phyloP scores from a whole-genome alignment of 108 stramenopile species.

The Cyclotella kingstonii region DNA sequence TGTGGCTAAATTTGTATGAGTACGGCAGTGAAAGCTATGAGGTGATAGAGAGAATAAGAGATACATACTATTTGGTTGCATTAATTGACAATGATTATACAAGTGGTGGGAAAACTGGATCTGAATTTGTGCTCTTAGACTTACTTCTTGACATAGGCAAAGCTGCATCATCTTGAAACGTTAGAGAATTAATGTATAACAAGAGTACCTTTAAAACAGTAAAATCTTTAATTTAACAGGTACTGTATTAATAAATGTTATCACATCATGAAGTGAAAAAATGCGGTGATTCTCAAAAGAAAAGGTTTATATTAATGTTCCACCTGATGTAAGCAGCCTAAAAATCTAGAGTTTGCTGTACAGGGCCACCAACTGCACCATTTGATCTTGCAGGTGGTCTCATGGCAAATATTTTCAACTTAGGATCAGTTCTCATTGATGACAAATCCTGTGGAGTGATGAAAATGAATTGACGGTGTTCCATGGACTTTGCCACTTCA shows the following conservation, averaged over 20 bases:
- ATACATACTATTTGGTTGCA: constrained; percentile 91
- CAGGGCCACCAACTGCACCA: constrained; percentile 47
- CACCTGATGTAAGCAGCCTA: neutral
- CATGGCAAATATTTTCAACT: constrained; percentile 71
- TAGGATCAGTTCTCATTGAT: constrained; percentile 49
- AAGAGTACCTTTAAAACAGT: neutral
- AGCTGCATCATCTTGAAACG: constrained; percentile 5
- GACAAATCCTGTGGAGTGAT: constrained; percentile 94
- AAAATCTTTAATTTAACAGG: neutral
- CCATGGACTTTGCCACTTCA: constrained; percentile 62
- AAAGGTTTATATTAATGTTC: neutral
- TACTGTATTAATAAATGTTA: neutral
- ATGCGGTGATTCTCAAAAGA: neutral
- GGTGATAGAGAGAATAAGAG: constrained; percentile 83
- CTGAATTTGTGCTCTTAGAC: constrained; percentile 28
- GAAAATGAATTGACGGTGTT: constrained; percentile 92
- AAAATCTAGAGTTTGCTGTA: constrained; percentile 75
- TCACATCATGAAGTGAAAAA: neutral
- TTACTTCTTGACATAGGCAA: constrained; percentile 27
- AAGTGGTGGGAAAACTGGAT: constrained; percentile 19
- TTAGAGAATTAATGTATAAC: neutral
- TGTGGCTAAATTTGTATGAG: constrained; percentile 94
- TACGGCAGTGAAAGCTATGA: constrained; percentile 78
- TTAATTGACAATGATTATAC: constrained; percentile 94
- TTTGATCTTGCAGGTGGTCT: constrained; percentile 50